Evolutionary conservation across 768 basidiomycete genomes (phyloP), one percentile per base, ranked within the genome.

Genomic region (Russula sp.): DNA sequence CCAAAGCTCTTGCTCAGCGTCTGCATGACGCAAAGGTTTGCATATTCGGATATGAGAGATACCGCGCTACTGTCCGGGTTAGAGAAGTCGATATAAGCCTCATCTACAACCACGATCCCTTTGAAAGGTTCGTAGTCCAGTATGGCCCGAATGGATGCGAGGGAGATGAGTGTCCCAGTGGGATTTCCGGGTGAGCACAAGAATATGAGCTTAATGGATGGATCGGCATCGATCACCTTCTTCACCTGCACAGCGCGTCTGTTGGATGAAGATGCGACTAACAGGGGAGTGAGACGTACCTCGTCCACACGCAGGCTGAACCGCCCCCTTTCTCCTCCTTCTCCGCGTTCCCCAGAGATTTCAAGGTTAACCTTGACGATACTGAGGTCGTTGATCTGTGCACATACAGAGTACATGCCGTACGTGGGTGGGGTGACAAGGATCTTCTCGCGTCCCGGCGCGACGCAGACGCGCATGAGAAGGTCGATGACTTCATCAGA

Each of bases 101-200:
- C 97, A 70, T 99, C 97, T 6, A 98, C 86, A 34, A 96, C 81
- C 42, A 98, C 86, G 63, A 99, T 84, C 8, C 97, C 97, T 67
- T 86, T 91, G 81, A 90, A 98, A 0, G 78, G 77, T 9, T 84
- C 79, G 73, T 90, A 90, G 35, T 93, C 86, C 29, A 96, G 76
- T 16, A 98, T 73, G 10, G 79, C 69, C 1, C 83, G 80, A 61
- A 98, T 77, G 13, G 86, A 80, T 10, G 79, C 69, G 29, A 95
- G 81, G 0, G 92, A 81, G 56, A 98, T 84, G 32, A 87, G 73
- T 0, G 95, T 98, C 9, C 94, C 93, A 0, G 94, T 95, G 0
- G 97, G 97, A 71, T 98, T 99, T 2, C 97, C 97, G 3, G 97
- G 97, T 1, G 96, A 98, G 73, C 94, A 97, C 48, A 98, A 79